Evolutionary conservation across 805 yeast species (phyloP).

Genomic region (Saccharomycopsis selenospora): DNA sequence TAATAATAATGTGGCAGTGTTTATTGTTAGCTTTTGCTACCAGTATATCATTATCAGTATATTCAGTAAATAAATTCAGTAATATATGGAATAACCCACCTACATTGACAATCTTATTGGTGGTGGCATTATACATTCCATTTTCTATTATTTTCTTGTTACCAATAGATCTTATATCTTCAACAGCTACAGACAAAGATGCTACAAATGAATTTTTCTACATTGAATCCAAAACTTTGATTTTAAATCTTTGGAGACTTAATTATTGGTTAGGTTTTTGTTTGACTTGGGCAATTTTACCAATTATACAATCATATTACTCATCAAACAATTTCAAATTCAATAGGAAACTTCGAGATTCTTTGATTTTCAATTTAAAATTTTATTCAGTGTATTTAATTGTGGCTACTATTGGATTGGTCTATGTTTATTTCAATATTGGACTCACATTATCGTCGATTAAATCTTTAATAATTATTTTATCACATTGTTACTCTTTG

Average conservation of each 20-base stretch:
- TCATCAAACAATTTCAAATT: conserved; percentile 59
- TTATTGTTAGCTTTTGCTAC: conserved; percentile 7
- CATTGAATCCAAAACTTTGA: conserved; percentile 37
- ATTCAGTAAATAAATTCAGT: conserved; percentile 32
- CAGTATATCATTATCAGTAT: conserved; percentile 18
- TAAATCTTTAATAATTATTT: conserved; percentile 62
- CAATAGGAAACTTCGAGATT: conserved; percentile 42
- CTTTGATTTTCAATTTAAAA: conserved; percentile 47
- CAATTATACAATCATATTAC: conserved; percentile 65
- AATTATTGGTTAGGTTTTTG: conserved; percentile 76
- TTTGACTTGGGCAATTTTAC: conserved; percentile 73
- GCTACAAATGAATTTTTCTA: conserved; percentile 34
- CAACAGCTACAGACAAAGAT: conserved; percentile 34
- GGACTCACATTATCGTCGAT: conserved; percentile 50
- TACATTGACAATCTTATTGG: conserved; percentile 40
- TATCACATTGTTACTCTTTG: conserved; percentile 71
- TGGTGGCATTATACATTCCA: conserved; percentile 64
- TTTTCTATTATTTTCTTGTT: conserved; percentile 64
- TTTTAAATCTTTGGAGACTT: conserved; percentile 60
- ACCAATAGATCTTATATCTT: conserved; percentile 67
- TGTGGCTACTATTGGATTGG: conserved; percentile 44
- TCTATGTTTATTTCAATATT: conserved; percentile 51
- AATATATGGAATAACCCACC: conserved; percentile 31
- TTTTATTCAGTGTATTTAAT: conserved; percentile 54
- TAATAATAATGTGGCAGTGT: conserved; percentile 12